These are phyloP conservation scores for Entomortierella lignicola DNA, from an alignment of 192 early-diverging fungal species.

Conservation along the genomic window DNA sequence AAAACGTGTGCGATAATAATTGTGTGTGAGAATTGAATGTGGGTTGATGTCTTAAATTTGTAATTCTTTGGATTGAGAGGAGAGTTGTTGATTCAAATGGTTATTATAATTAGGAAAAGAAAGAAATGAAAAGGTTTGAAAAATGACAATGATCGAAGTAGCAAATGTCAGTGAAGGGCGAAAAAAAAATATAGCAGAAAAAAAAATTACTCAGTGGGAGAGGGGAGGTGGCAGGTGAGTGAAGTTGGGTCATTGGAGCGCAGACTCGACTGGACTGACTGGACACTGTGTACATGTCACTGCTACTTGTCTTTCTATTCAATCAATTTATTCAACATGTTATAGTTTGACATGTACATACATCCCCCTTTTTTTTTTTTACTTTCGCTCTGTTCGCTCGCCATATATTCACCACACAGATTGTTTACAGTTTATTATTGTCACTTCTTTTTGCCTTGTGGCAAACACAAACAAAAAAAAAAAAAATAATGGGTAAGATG, in stretches of 20 bases:
- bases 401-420: too few relatives aligned
- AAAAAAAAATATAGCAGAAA: not conserved
- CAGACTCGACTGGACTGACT: not conserved
- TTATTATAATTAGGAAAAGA: not conserved
- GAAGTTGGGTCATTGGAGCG: not conserved
- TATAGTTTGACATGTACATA: not conserved
- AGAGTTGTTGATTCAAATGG: too few relatives aligned
- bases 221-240: not conserved
- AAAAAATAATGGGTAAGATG: not conserved
- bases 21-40: not conserved
- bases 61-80: too few relatives aligned
- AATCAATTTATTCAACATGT: not conserved
- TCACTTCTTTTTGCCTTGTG: not conserved
- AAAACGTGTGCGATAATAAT: too few relatives aligned
- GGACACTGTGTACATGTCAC: not conserved
- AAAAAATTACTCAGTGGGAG: not conserved
- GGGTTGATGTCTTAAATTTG: too few relatives aligned
- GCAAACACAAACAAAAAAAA: not conserved
- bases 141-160: not conserved
- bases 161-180: not conserved
- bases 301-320: too few relatives aligned
- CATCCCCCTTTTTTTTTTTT: not conserved
- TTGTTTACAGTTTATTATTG: not conserved
- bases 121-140: not conserved
- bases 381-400: slow-evolving; percentile 2